Evolutionary conservation across 2,329 filamentous ascomycete genomes (phyloP), one percentile per base, ranked within the genome.

Genomic region (Beauveria medogensis): DNA sequence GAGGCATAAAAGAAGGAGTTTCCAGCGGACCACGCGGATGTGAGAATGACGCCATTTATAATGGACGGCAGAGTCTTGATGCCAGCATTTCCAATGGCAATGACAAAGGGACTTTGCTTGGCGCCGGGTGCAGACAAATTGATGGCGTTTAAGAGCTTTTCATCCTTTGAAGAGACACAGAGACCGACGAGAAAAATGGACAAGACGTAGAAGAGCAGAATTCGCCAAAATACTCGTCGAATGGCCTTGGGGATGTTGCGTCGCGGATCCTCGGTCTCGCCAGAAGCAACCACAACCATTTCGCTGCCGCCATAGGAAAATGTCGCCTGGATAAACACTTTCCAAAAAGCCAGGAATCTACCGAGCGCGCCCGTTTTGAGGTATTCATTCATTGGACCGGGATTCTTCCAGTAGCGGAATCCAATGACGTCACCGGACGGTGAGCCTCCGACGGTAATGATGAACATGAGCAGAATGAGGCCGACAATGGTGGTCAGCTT

Each of bases 31-130:
- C 82, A 81, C 16, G 83, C 83, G 0, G 81, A 83, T 1, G 80
- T 82, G 4, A 86, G 72, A n/a, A 85, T 77, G 10, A 82, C 76
- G 6, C 78, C 82, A 67, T 85, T 86, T 71, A 86, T 77, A 64
- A 85, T 80, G 58, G 71, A 70, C 24, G 75, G 73, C 6, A 82
- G 72, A 0, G 72, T 72, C 18, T 72, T 69, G 59, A 82, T 82
- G 3, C 78, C 78, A 1, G 79, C 79, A 53, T 68, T 69, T 50
- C 66, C 62, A 37, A 85, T 82, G 37, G 81, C 82, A 65, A 85
- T 82, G 53, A 85, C 82, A 67, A 83, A 85, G 0, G 82, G 82
- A 30, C 80, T 83, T 2, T 80, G 79, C 3, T 70, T 71, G n/a
- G 69, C 68, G 24, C 70, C 70, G 3, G 82, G 64, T 1, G 71